These are phyloP conservation scores for Vitis hybrid DNA, from an alignment of 177 flowering plant species.

Conservation along the genomic window DNA sequence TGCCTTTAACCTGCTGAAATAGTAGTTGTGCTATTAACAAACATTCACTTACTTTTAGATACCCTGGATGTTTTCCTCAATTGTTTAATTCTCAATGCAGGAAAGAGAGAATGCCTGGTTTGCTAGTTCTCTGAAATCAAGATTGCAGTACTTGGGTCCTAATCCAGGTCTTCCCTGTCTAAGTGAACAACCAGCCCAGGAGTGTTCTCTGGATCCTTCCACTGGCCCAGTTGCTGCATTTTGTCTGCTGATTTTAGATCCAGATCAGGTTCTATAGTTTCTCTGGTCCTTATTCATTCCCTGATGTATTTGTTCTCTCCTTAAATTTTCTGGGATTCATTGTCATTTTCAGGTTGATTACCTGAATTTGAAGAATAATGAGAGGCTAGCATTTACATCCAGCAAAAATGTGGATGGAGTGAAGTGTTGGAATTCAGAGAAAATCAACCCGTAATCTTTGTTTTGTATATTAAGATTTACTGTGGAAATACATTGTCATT, in stretches of 20 bases:
- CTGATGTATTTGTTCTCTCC: background rate
- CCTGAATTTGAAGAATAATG: constrained; percentile 72
- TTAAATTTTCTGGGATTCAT: background rate
- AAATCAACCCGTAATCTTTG: constrained; percentile 41
- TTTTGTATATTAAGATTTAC: background rate
- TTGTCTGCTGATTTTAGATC: constrained; percentile 70
- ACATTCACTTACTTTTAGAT: background rate
- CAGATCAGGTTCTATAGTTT: constrained; percentile 61
- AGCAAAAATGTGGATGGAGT: constrained; percentile 29
- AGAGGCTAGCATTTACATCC: constrained; percentile 46
- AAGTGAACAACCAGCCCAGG: constrained; percentile 38
- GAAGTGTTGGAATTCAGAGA: constrained; percentile 55
- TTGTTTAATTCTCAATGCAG: constrained; percentile 35
- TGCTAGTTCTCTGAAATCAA: constrained; percentile 57
- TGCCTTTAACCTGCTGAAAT: too few species aligned
- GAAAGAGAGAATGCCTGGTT: constrained; percentile 57
- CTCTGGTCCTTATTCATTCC: background rate
- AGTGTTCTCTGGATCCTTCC: constrained; percentile 46
- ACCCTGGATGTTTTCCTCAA: constrained; percentile 2
- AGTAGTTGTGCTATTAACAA: background rate
- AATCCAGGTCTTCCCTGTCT: constrained; percentile 65
- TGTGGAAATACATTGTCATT: background rate
- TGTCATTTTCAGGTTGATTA: constrained; percentile 65
- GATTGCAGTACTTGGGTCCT: constrained; percentile 73
- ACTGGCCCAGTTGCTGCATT: constrained; percentile 70